Conservation (phyloP, 441 rosid genomes). For the Populus hybrid region DNA sequence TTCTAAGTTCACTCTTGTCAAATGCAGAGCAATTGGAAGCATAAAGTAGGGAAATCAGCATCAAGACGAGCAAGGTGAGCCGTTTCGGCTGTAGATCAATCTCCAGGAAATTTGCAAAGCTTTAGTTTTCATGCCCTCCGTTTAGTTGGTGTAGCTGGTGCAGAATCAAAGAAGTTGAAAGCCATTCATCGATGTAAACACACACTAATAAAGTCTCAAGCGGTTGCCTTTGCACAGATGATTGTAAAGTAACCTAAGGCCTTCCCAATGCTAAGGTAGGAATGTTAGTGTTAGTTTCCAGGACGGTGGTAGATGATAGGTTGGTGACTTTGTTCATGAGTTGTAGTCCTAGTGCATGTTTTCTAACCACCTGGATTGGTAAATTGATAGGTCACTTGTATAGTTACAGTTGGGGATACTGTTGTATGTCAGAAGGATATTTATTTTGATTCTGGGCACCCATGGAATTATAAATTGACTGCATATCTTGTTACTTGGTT, state of each 20-base stretch:
- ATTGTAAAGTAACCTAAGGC: constrained; percentile 39
- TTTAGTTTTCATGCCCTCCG: constrained; percentile 12
- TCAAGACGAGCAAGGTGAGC: constrained; percentile 27
- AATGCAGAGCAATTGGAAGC: constrained; percentile 87
- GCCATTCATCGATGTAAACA: constrained; percentile 30
- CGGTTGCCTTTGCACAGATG: constrained; percentile 15
- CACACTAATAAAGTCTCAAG: constrained; percentile 31
- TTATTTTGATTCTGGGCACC: constrained; percentile 22
- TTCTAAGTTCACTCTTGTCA: constrained; percentile 18
- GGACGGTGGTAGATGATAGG: constrained; percentile 22
- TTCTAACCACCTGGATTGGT: constrained; percentile 23
- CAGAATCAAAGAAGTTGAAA: constrained; percentile 19
- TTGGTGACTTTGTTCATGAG: constrained; percentile 16
- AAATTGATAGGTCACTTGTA: constrained; percentile 33
- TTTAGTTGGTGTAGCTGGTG: constrained; percentile 16
- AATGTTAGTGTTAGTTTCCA: constrained; percentile 14
- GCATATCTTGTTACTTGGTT: neutral
- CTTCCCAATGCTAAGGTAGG: constrained; percentile 21
- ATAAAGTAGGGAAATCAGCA: constrained; percentile 58
- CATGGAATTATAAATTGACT: constrained; percentile 10
- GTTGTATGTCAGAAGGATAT: constrained; percentile 22
- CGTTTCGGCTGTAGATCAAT: neutral
- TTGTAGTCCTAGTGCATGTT: constrained; percentile 25
- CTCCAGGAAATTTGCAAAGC: constrained; percentile 8
- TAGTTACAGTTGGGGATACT: constrained; percentile 29